Base-by-base conservation (phyloP, 2,329 filamentous ascomycete genomes). In the Didymella sp. region DNA sequence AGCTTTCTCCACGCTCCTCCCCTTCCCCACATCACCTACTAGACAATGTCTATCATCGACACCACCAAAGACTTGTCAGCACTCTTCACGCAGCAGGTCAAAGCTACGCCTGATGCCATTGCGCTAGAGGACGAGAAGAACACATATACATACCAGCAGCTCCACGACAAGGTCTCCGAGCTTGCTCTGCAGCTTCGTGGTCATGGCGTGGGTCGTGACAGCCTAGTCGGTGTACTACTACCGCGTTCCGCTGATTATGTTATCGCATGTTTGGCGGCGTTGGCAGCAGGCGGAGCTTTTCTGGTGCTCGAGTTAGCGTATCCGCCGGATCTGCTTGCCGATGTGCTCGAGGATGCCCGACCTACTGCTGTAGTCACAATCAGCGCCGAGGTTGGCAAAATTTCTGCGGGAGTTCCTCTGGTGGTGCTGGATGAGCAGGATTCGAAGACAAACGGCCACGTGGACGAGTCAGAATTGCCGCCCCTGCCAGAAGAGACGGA, bases 221-320 rank as follows among this genome's bases (percentile, higher is more conserved):
- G 82, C 63, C 82, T 92, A 17, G 90, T 93, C 28, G 90, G 90
- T 50, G 87, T 94, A 38, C 82, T 93, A 49, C 83, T 93, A 70
- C 87, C 86, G 53, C 86, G 90, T 51, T 91, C 89, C 72, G 89
- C 89, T 45, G 84, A 92, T 76, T 92, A 93, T 76, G 88, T 94
- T 59, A 87, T 93, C 74, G 87, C 89, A 15, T 92, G 88, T 70
- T 80, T 94, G 49, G 90, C 90, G 24, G 86, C 89, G n/a, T 83
- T 93, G 35, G 86, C 89, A 57, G 90, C 90, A 2, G 90, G 90
- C 48, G 90, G 90, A 51, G 90, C 90, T 1, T 94, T 92, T 70
- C 81, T 94, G 5, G 90, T 93, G 2, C 84, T 94, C 3, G 90
- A 94, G 76, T 81, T 92, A 45, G 90, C 90, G 3, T 93, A 93